Evolutionary conservation across 805 yeast genomes (phyloP), one percentile per base, ranked within the genome.

Genomic region (Yamadazyma kitorensis): DNA sequence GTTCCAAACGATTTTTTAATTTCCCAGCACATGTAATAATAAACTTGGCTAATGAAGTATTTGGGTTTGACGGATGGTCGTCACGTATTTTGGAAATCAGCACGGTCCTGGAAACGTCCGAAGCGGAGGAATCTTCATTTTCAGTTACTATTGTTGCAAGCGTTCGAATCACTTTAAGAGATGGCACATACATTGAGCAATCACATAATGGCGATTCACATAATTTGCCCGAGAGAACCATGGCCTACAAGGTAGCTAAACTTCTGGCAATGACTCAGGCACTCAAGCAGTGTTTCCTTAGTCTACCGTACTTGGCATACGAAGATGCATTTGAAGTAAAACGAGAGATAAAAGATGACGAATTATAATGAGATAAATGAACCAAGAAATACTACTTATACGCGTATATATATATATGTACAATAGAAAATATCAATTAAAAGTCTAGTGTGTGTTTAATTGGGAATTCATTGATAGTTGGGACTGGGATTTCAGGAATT

Each of bases 401-500:
- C n/a, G n/a, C n/a, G n/a, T n/a, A n/a, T n/a, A n/a, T n/a, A n/a
- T n/a, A n/a, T n/a, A n/a, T n/a, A n/a, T n/a, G n/a, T n/a, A n/a
- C n/a, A n/a, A n/a, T n/a, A n/a, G n/a, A n/a, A n/a, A n/a, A n/a
- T n/a, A n/a, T 24, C 15, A n/a, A 15, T 38, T 57, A 82, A 51
- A 68, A 85, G 47, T 83, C 88, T 44, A 85, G 64, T 0, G 76
- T 66, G 23, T 65, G 65, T 49, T 68, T 67, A 51, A 59, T 68
- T 11, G 86, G 80, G 61, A 86, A 85, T 6, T 74, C 82, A 27
- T 66, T 67, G 40, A 86, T 74, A 9, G 48, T 58, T 1, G 96
- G 96, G 16, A 70, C 68, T 1, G 91, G 87, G 24, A 82, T 82
- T 54, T 80, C 91, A 7, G 85, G 86, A 21, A 86, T 71, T 41